A percentile compares a stretch with the other conserved stretches of the same genome.
These are phyloP conservation scores for Circinella umbellata DNA, from an alignment of 371 early-diverging fungal genomes.

Conservation along the genomic window DNA sequence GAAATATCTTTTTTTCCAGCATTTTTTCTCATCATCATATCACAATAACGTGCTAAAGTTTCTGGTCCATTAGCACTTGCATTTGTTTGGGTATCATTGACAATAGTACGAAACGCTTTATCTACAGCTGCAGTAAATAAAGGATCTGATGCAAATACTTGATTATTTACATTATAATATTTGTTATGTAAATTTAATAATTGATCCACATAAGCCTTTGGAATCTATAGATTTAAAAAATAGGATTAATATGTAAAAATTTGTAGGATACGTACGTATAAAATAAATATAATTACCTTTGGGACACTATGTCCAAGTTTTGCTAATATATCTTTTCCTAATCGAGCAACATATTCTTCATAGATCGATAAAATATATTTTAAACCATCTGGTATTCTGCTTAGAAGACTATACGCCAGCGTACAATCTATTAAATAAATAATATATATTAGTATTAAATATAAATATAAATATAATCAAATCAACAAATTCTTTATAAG, in stretches of 20 bases:
- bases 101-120: conserved; percentile 81
- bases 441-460: neutral
- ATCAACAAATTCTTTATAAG: no score
- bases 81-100: conserved; percentile 66
- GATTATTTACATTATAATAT: conserved; percentile 61
- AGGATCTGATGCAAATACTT: conserved; percentile 71
- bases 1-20: conserved; percentile 40
- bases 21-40: conserved; percentile 74
- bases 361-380: conserved; percentile 64
- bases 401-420: conserved; percentile 71
- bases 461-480: no score
- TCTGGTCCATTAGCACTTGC: conserved; percentile 70
- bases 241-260: neutral
- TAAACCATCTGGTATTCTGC: conserved; percentile 69
- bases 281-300: no score
- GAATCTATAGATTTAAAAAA: conserved; percentile 66
- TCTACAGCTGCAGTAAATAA: conserved; percentile 83
- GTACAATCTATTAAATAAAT: conserved; percentile 70
- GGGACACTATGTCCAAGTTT: conserved; percentile 55
- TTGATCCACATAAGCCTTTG: conserved; percentile 69
- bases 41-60: conserved; percentile 82
- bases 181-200: conserved; percentile 69
- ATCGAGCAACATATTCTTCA: conserved; percentile 64
- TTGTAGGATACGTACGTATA: neutral
- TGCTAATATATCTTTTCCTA: conserved; percentile 64